A percentile compares a stretch with the other conserved stretches of the same genome.
These are phyloP conservation scores for Magnaporthales sp. DNA, from an alignment of 2,329 filamentous ascomycete species.

Conservation along the genomic window DNA sequence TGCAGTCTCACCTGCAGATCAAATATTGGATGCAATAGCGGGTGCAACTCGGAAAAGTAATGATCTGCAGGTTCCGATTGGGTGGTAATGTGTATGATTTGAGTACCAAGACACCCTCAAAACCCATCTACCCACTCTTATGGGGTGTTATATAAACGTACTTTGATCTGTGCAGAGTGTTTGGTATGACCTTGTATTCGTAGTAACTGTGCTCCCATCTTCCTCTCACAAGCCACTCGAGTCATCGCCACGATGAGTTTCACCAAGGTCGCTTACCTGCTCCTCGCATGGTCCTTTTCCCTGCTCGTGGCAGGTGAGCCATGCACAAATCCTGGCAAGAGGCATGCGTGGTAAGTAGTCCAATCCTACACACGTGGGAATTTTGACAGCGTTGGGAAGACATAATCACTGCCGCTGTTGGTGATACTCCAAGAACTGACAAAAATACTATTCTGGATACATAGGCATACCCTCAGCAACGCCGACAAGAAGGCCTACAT, in stretches of 20 bases:
- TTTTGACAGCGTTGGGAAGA: no score
- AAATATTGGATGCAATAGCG: no score
- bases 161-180: background rate
- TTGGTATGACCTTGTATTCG: no score
- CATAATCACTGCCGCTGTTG: background rate
- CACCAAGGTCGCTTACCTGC: background rate
- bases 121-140: background rate
- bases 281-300: background rate
- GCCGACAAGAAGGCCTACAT: constrained; percentile 16
- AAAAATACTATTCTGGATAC: background rate
- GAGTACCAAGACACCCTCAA: no score
- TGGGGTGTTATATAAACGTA: background rate
- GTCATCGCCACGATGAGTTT: background rate
- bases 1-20: background rate
- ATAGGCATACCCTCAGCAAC: constrained; percentile 17
- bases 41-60: no score
- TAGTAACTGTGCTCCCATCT: background rate
- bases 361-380: background rate
- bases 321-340: background rate
- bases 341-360: background rate
- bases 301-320: background rate
- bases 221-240: background rate
- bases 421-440: background rate
- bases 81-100: no score
- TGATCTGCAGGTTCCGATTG: no score